Evolutionary conservation across 2,329 filamentous ascomycete genomes (phyloP).

Genomic region (Sarocladium oryzae): DNA sequence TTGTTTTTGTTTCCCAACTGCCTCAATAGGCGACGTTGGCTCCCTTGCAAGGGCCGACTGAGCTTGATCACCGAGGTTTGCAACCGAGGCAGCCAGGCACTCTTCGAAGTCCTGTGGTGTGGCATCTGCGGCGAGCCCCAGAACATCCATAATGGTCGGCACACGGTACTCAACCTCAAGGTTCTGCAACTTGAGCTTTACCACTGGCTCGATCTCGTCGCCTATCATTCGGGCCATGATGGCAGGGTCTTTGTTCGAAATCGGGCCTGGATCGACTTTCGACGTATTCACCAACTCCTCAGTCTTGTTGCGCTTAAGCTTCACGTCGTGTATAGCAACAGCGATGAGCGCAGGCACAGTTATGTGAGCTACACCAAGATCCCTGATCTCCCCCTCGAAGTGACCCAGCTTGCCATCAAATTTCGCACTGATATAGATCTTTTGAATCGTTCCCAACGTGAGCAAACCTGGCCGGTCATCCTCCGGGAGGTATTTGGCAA

Average conservation of each 20-base stretch:
- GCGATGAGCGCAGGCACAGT: slow-evolving; percentile 78
- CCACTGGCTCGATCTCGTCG: slow-evolving; percentile 85
- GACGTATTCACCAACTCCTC: slow-evolving; percentile 60
- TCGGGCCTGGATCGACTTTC: slow-evolving; percentile 17
- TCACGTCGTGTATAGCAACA: slow-evolving; percentile 60
- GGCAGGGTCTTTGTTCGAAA: slow-evolving; percentile 36
- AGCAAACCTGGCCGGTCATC: slow-evolving; percentile 89
- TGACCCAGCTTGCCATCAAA: slow-evolving; percentile 64
- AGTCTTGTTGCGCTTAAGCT: slow-evolving; percentile 54
- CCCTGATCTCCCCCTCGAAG: slow-evolving; percentile 49
- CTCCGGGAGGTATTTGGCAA: slow-evolving; percentile 91
- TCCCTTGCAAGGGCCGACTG: slow-evolving; percentile 37
- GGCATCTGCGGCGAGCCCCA: slow-evolving; percentile 61
- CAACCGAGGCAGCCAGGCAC: slow-evolving; percentile 72
- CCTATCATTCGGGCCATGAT: slow-evolving; percentile 87
- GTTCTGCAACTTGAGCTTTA: slow-evolving; percentile 84
- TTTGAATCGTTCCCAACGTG: slow-evolving; percentile 62
- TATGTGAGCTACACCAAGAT: slow-evolving; percentile 72
- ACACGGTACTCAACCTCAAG: slow-evolving; percentile 85
- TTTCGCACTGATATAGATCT: slow-evolving; percentile 54
- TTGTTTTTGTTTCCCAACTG: slow-evolving; percentile 19
- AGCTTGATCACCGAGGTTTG: slow-evolving; percentile 63
- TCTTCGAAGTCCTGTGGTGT: slow-evolving; percentile 68
- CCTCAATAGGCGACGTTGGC: slow-evolving; percentile 16
- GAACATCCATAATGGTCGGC: slow-evolving; percentile 70